Evolutionary conservation across 495 filamentous ascomycete genomes (phyloP), one percentile per base, ranked within the genome.

Genomic region (Annulohypoxylon nitens): DNA sequence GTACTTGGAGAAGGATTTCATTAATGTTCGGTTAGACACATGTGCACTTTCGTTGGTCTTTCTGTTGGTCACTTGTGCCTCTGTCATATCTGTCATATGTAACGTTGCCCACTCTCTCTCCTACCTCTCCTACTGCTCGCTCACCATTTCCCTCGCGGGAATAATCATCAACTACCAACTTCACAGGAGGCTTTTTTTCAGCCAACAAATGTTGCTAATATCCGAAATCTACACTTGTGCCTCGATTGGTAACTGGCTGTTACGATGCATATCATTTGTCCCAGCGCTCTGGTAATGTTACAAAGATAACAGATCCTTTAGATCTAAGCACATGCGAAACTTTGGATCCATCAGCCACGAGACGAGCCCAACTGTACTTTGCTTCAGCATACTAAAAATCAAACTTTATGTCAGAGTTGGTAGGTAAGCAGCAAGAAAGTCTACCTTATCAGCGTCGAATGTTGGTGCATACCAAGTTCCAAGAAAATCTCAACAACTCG

Each of bases 241-340:
- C 54, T 60, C 53, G 30, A 61, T 71, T 70, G 45, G 54, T 41
- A 54, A 18, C 48, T 62, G 51, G 53, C n/a, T 67, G 60, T 26
- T 61, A 73, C 70, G 54, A 69, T 73, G 59, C 65, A 64, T 69
- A 48, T 61, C 60, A 47, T 50, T 23, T 47, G 61, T 55, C 54
- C 65, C 70, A 50, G 51, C 6, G 4, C 54, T 65, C 39, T 61
- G 70, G 70, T 69, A 61, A 65, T 73, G 70, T 73, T 73, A 69
- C 70, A 65, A 61, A 54, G 64, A 69, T 69, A 61, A 60, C 60
- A 55, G 39, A 37, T 50, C 36, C 7, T 23, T 30, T 50, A 4
- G 48, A 34, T 39, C 18, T 43, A 6, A 60, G 37, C 11, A 16
- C 23, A 43, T 8, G 20, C 18, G 20, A 43, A 62, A 37, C 47